Evolutionary conservation across 2,329 filamentous ascomycete species (phyloP), one percentile per base, ranked within the genome.

Genomic region (Colletotrichum liriopes): DNA sequence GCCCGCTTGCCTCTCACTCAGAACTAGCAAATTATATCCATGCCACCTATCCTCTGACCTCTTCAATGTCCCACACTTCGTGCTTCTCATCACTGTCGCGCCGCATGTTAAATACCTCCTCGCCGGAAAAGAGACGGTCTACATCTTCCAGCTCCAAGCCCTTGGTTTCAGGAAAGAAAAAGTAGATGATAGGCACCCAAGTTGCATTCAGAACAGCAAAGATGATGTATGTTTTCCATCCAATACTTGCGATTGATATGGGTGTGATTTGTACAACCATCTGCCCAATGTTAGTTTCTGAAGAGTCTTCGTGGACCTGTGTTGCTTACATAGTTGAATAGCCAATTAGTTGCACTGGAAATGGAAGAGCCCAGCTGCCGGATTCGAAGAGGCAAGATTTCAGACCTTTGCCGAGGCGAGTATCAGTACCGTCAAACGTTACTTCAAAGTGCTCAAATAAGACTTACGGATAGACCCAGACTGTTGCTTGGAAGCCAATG

Each of bases 91-190:
- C 45, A 9, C 20, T 14, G 16, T 7, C 9, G 9, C 49, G 66
- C 16, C 23, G 41, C 23, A 77, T 3, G 75, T 78, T 0, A 68
- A 79, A 14, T 77, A 80, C 14, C 78, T 66, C 54, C 0, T 74
- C 70, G 77, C 65, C 69, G 8, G 65, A 56, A 47, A 72, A 72
- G 9, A 72, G 37, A 9, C 65, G 65, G 16, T 84, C 68, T 82
- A 83, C 76, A 78, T 81, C 74, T 81, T 89, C 66, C 81, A 88
- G 74, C 82, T 84, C 75, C 71, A 84, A 70, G 0, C 77, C 77
- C 45, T 79, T 79, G 1, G 79, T 80, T 16, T 81, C 79, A 0
- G 78, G 79, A 64, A 79, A 81, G 74, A 77, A 80, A 14, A 79
- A 77, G 51, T 80, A 81, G 18, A 80, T 79, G 12, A 78, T 74